Conservation (phyloP, 441 rosid genomes). For the Euphorbia schlechtendalii region DNA sequence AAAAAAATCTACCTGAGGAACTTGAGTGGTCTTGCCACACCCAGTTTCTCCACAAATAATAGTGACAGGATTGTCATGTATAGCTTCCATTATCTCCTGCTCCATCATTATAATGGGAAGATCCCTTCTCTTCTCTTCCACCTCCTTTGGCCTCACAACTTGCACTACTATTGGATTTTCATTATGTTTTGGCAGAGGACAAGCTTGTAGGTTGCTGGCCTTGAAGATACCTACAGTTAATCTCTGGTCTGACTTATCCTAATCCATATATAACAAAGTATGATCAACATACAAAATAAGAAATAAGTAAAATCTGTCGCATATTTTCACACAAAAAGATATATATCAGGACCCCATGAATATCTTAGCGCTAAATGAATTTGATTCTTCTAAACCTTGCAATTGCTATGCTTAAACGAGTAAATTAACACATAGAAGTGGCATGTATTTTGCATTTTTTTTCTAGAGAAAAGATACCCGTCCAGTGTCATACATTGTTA, state of each 20-base stretch:
- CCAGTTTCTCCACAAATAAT: slow-evolving; percentile 94
- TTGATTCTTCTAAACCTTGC: not conserved
- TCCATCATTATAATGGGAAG: slow-evolving; percentile 99
- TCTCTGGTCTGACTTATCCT: slow-evolving; percentile 33
- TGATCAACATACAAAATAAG: slow-evolving; percentile 11
- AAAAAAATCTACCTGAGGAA: slow-evolving; percentile 70
- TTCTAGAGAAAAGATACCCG: too few relatives aligned
- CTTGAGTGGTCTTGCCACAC: slow-evolving; percentile 98
- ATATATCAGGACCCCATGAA: not conserved
- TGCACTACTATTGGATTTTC: slow-evolving; percentile 42
- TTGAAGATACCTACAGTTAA: slow-evolving; percentile 15
- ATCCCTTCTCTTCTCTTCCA: slow-evolving; percentile 68
- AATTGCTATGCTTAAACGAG: not conserved
- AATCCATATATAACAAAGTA: slow-evolving; percentile 19
- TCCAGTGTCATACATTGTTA: not conserved
- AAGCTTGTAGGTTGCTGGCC: slow-evolving; percentile 20
- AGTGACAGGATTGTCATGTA: slow-evolving; percentile 52
- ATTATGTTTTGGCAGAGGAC: slow-evolving; percentile 27
- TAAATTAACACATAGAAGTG: not conserved
- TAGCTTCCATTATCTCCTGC: slow-evolving; percentile 97
- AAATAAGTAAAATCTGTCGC: not conserved
- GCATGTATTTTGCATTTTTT: too few relatives aligned
- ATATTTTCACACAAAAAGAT: not conserved
- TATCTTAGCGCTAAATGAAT: not conserved
- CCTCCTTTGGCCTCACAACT: slow-evolving; percentile 48